Percentiles rank a stretch among this genome's conserved stretches.
Evolutionary conservation across 257 asterid genomes (phyloP).

Genomic region (Ocimum tenuiflorum): DNA sequence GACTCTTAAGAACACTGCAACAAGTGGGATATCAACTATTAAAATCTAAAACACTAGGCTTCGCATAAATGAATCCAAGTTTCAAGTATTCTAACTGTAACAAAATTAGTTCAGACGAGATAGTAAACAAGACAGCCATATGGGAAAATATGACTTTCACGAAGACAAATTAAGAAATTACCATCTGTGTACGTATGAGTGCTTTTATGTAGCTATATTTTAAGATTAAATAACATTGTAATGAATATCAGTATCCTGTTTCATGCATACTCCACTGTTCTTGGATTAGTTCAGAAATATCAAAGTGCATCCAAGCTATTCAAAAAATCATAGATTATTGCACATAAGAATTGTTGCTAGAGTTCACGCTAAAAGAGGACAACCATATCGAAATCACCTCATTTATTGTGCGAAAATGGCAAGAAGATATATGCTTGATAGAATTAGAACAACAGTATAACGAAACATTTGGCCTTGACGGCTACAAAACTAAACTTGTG

Average conservation of each 20-base stretch:
- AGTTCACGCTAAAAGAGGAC: not conserved
- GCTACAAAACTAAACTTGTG: not conserved
- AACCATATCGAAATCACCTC: not conserved
- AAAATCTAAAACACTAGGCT: not conserved
- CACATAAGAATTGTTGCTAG: not conserved
- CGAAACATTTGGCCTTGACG: not conserved
- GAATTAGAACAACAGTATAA: not conserved
- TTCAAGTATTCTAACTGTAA: not conserved
- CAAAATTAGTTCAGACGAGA: not conserved
- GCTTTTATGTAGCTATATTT: not conserved
- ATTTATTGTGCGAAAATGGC: not conserved
- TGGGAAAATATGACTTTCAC: not conserved
- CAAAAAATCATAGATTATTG: not conserved
- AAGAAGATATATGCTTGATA: not conserved
- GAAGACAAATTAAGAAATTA: not conserved
- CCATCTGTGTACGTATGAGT: not conserved
- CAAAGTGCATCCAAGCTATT: not conserved
- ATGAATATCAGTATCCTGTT: not conserved
- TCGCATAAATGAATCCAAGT: not conserved
- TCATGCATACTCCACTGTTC: not conserved
- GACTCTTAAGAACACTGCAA: slow-evolving; percentile 62
- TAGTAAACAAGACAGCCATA: not conserved
- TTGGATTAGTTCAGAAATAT: not conserved
- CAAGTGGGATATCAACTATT: not conserved
- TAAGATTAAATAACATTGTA: not conserved